Base-by-base conservation (phyloP, 805 yeast genomes). In the Lipomyces sp. region DNA sequence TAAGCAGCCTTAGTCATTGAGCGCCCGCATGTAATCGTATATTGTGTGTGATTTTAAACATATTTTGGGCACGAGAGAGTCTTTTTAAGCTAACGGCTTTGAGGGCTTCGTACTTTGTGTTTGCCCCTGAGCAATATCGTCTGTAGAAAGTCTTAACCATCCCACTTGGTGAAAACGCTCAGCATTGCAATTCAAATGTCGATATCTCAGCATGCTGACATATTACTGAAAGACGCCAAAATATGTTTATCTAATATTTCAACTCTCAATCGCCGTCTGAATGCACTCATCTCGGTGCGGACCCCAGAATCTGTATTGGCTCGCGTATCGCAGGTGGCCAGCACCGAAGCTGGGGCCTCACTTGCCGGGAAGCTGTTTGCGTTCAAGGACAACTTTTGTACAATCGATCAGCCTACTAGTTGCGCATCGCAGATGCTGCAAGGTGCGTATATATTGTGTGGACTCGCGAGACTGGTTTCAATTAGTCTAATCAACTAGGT, bases 301-400 rank as follows among this genome's bases (percentile, higher is more conserved):
- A 18, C 37, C 24, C 56, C 53, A 7, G 66, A 67, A 34, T 34
- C 37, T 3, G 64, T 67, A 15, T 35, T 62, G 24, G 30, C 37
- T 13, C 63, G 57, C 34, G 61, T 64, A 18, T 32, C 32, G 5
- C 29, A 50, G 13, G 33, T 39, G 35, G 64, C 58, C 6, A 0
- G 29, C 7, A 18, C 33, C n/a, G 18, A 11, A 34, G 3, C n/a
- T 24, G 29, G 8, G 60, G 39, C 55, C n/a, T 8, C 34, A 24
- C 63, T 83, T 34, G 60, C 73, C 1, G 79, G 80, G 6, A 72
- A 75, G 1, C 74, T 78, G 0, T 77, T 80, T 10, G 89, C 88
- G 0, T 78, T 89, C 32, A 96, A 95, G 73, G 98, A 94, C 77
- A 92, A 92, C 75, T 87, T 93, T 59, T 85, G 86, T 53, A 88